Percentiles rank a stretch among this genome's conserved stretches.
Evolutionary conservation across 257 asterid genomes (phyloP).

Genomic region (Solanum clarkiae): DNA sequence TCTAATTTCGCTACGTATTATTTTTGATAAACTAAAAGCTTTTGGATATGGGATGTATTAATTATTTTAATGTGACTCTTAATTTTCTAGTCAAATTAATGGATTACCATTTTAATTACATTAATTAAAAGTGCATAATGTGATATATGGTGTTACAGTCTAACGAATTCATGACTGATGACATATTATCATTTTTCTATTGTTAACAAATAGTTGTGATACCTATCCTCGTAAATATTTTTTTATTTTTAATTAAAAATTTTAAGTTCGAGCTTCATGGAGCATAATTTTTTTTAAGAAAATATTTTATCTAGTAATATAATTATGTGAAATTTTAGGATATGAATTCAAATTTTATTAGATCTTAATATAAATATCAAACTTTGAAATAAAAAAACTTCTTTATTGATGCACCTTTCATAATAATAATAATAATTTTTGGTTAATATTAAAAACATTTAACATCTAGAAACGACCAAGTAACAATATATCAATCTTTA

Average conservation of each 20-base stretch:
- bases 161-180: neutral
- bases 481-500: neutral
- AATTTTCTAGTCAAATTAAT: neutral
- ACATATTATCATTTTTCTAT: neutral
- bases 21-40: neutral
- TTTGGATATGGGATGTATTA: neutral
- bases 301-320: neutral
- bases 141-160: neutral
- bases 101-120: neutral
- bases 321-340: neutral
- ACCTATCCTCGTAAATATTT: too few species aligned
- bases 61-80: neutral
- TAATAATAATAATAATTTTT: neutral
- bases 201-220: neutral
- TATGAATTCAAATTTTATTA: too few species aligned
- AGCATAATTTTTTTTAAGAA: too few species aligned
- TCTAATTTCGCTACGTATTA: neutral
- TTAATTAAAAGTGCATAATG: neutral
- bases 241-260: too few species aligned
- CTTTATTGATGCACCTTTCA: neutral
- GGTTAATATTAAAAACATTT: neutral
- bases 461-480: neutral
- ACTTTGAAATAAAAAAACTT: neutral
- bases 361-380: neutral
- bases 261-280: neutral